Evolutionary conservation across 768 basidiomycete species (phyloP).

Genomic region (Trametes villosa): DNA sequence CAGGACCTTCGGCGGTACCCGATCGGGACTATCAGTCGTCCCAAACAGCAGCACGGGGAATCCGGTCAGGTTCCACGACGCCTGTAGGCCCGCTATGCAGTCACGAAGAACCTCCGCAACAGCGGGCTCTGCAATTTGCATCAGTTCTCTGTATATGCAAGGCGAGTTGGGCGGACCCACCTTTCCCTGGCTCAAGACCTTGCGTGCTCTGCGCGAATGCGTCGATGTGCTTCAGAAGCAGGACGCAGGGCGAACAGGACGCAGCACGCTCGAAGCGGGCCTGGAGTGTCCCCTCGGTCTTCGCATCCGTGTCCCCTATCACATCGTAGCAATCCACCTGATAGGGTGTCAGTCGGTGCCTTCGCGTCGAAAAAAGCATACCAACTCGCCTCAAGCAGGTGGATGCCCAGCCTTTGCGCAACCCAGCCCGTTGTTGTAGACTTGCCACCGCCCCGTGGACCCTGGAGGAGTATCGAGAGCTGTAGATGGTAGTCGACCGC

Average conservation of each 20-base stretch:
- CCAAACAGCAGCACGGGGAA: slow-evolving; percentile 79
- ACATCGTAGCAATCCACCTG: slow-evolving; percentile 89
- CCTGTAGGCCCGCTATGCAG: slow-evolving; percentile 58
- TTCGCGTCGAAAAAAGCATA: too few relatives aligned
- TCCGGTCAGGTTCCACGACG: slow-evolving; percentile 60
- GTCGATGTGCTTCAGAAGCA: slow-evolving; percentile 80
- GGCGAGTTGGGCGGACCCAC: slow-evolving; percentile 45
- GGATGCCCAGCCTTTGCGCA: slow-evolving; percentile 69
- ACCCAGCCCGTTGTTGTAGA: slow-evolving; percentile 61
- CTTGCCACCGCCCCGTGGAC: slow-evolving; percentile 83
- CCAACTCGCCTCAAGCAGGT: slow-evolving; percentile 69
- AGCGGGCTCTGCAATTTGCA: slow-evolving; percentile 51
- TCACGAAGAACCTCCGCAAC: slow-evolving; percentile 64
- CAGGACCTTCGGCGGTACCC: slow-evolving; percentile 63
- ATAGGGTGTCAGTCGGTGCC: background rate
- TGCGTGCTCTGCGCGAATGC: slow-evolving; percentile 77
- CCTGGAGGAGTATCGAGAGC: slow-evolving; percentile 77
- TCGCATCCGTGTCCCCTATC: slow-evolving; percentile 74
- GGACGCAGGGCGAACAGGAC: slow-evolving; percentile 80
- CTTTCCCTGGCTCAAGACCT: slow-evolving; percentile 64
- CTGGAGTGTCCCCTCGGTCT: slow-evolving; percentile 73
- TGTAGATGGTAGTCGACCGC: slow-evolving; percentile 65
- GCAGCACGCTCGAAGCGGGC: slow-evolving; percentile 79
- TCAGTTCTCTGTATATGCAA: background rate
- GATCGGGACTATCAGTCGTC: slow-evolving; percentile 69